phyloP scores from a whole-genome alignment of 2,329 filamentous ascomycete species.

The Camillea tinctor region DNA sequence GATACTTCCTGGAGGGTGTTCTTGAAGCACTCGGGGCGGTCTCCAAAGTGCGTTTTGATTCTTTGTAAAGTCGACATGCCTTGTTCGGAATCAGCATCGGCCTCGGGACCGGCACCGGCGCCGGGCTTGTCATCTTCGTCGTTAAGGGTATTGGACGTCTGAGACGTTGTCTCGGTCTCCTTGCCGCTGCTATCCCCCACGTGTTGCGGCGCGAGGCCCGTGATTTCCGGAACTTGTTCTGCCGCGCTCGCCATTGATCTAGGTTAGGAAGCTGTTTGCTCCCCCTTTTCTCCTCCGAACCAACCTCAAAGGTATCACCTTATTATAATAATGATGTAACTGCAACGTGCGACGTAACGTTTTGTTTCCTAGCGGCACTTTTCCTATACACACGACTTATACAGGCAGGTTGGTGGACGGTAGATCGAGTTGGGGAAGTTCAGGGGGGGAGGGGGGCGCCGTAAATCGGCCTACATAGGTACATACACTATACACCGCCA shows the following conservation, averaged over 20 bases:
- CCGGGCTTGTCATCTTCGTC: neutral
- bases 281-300: neutral
- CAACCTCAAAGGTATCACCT: too few species aligned
- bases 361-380: too few species aligned
- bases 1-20: conserved; percentile 62
- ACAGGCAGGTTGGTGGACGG: too few species aligned
- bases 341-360: too few species aligned
- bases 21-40: conserved; percentile 58
- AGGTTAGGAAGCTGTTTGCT: neutral
- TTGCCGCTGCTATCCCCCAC: neutral
- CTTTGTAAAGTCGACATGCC: conserved; percentile 20
- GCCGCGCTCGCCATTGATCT: conserved; percentile 7
- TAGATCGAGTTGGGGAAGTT: too few species aligned
- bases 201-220: conserved; percentile 10
- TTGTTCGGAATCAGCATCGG: conserved; percentile 14
- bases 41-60: conserved; percentile 29
- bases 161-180: conserved; percentile 6
- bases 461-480: too few species aligned
- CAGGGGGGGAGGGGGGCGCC: too few species aligned
- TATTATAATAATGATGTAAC: too few species aligned
- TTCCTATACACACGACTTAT: too few species aligned
- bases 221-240: conserved; percentile 10
- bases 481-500: too few species aligned
- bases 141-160: conserved; percentile 6
- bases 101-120: neutral